These are phyloP conservation scores for Crotalaria pallida DNA, from an alignment of 306 rosid species.

Conservation along the genomic window DNA sequence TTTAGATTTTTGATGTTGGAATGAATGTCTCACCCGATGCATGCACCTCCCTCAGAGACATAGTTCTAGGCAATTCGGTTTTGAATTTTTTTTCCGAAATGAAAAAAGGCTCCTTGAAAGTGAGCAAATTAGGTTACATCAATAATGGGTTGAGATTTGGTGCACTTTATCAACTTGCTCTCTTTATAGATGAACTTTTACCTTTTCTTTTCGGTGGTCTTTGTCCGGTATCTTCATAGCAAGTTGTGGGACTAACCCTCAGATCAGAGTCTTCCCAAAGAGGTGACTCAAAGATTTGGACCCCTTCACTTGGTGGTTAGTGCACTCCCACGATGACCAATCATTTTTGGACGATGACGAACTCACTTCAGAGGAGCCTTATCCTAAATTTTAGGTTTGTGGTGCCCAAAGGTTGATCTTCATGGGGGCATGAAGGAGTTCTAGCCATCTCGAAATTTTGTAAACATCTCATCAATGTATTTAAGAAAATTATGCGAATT, in stretches of 20 bases:
- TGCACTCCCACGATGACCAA: too few relatives aligned
- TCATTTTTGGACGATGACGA: too few relatives aligned
- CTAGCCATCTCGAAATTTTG: not conserved
- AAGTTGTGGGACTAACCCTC: too few relatives aligned
- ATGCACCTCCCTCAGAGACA: not conserved
- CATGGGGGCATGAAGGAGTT: not conserved
- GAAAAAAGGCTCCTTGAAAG: not conserved
- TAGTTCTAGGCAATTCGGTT: not conserved
- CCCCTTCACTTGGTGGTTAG: too few relatives aligned
- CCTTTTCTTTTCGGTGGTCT: too few relatives aligned
- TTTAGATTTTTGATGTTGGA: not conserved
- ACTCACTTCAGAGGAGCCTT: not conserved
- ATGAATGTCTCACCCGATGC: not conserved
- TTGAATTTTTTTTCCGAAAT: too few relatives aligned
- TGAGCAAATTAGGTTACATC: not conserved
- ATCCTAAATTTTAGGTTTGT: not conserved
- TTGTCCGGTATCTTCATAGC: too few relatives aligned
- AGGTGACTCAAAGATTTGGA: too few relatives aligned
- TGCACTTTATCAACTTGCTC: not conserved
- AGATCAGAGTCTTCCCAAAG: too few relatives aligned
- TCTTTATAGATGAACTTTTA: not conserved
- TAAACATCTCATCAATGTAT: not conserved
- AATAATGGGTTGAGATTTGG: not conserved
- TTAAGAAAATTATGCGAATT: too few relatives aligned
- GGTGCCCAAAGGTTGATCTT: not conserved